These are phyloP conservation scores for Podospora conica DNA, from an alignment of 495 filamentous ascomycete genomes.

Conservation along the genomic window DNA sequence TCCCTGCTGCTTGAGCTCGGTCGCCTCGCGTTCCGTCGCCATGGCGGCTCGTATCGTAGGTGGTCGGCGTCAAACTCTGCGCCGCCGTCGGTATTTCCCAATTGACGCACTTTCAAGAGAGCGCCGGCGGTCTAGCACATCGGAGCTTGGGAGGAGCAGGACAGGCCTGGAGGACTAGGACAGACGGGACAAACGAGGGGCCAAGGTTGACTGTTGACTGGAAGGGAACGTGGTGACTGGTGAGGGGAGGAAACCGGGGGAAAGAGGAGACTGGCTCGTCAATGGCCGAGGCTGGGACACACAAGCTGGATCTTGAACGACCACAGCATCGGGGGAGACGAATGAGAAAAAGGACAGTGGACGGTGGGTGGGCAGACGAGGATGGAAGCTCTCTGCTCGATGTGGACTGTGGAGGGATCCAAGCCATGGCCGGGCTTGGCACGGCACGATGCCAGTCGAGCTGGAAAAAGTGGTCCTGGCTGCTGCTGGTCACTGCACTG, in stretches of 20 bases:
- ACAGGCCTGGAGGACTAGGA: not conserved
- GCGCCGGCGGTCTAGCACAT: not conserved
- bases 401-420: not conserved
- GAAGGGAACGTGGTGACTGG: not conserved
- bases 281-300: constrained; percentile 12
- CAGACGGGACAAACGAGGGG: not conserved
- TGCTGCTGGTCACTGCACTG: not conserved
- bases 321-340: not conserved
- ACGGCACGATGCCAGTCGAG: not conserved
- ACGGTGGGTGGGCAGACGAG: not conserved
- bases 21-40: constrained; percentile 33
- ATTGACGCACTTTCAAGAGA: constrained; percentile 18
- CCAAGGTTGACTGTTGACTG: too few species aligned
- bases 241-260: not conserved
- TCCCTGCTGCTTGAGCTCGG: constrained; percentile 73
- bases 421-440: not conserved
- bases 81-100: constrained; percentile 13
- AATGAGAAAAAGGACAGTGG: not conserved
- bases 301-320: constrained; percentile 13
- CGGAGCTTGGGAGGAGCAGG: not conserved
- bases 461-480: not conserved
- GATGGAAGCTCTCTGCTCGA: not conserved
- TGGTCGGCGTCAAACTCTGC: constrained; percentile 8
- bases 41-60: constrained; percentile 23
- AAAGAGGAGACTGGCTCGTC: not conserved